Base-by-base conservation (phyloP, 306 rosid genomes). In the Quercus agrifolia region DNA sequence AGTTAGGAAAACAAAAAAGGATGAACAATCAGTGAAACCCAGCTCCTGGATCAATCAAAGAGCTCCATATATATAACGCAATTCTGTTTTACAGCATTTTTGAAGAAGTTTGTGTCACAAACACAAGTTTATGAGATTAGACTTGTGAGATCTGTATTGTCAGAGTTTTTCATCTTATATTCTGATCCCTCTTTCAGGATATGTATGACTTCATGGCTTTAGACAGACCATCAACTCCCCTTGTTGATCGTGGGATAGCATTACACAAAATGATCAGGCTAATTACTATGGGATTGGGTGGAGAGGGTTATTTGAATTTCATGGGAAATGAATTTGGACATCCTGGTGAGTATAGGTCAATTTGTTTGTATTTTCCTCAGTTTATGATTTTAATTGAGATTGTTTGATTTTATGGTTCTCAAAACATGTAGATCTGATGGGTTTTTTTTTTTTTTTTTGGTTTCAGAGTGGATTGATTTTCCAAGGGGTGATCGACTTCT, bases 311-410 rank as follows among this genome's bases (percentile, higher is more conserved):
- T 83, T 81, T 96, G 80, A 96, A 96, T 86, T 96, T 96, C 84
- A 96, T 93, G 99, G 99, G 99, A 83, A 96, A 96, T 89, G 99
- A 96, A 86, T 96, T 96, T 52, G 99, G 99, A 61, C 99, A 96
- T 86, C 99, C 99, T 62, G 99, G 99, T 93, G 87, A 85, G 85
- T 68, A 44, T 77, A 73, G 67, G 11, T 57, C 72, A 59, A 79
- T 67, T n/a, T 52, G 20, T 38, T 30, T 18, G 23, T 66, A 30
- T n/a, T 31, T 31, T 18, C 31, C 21, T 18, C n/a, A 17, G n/a
- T 64, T 3, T 17, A 33, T 19, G 3, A 21, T 73, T 52, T 57
- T 56, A 51, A 49, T 81, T 74, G 51, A 41, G 46, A 41, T 54
- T 85, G 66, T 69, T 66, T 72, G 11, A 3, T 74, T 54, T 41